phyloP scores from a whole-genome alignment of 495 filamentous ascomycete species.

The Friedmanniomyces endolithicus region DNA sequence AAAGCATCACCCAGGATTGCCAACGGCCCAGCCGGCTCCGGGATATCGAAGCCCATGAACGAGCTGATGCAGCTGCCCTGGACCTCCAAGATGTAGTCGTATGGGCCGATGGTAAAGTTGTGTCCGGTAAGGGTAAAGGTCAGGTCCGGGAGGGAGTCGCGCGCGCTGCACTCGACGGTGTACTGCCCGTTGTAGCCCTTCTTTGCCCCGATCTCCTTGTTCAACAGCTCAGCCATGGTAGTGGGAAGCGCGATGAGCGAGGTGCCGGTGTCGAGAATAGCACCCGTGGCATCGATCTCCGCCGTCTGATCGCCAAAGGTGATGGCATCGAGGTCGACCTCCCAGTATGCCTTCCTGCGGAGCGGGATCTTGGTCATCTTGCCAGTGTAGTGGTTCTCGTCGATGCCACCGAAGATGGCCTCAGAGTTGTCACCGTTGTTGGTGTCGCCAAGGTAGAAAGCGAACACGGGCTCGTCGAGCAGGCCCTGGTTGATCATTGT shows the following conservation, averaged over 20 bases:
- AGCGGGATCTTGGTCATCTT: constrained; percentile 87
- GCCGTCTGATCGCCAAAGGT: constrained; percentile 71
- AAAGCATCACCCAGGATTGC: constrained; percentile 97
- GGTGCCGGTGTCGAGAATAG: constrained; percentile 96
- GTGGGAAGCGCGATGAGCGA: constrained; percentile 92
- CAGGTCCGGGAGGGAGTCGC: constrained; percentile 70
- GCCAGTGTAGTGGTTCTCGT: constrained; percentile 75
- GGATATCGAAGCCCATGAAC: constrained; percentile 98
- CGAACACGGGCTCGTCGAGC: constrained; percentile 85
- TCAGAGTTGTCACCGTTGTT: constrained; percentile 67
- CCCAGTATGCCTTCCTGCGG: constrained; percentile 98
- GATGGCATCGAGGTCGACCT: constrained; percentile 90
- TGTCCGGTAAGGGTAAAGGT: constrained; percentile 77
- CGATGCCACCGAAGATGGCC: constrained; percentile 82
- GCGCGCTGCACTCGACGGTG: constrained; percentile 76
- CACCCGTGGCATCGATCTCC: constrained; percentile 83
- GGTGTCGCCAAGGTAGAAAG: constrained; percentile 82
- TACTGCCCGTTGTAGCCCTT: constrained; percentile 95
- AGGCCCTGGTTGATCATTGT: constrained; percentile 80
- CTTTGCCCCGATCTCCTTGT: constrained; percentile 95
- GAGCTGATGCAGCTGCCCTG: constrained; percentile 91
- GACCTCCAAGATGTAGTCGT: constrained; percentile 93
- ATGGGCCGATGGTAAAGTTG: constrained; percentile 78
- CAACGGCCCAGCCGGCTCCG: constrained; percentile 77
- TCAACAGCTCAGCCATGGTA: constrained; percentile 88